phyloP scores from a whole-genome alignment of 2,329 filamentous ascomycete genomes.

The Blastomyces silverae region DNA sequence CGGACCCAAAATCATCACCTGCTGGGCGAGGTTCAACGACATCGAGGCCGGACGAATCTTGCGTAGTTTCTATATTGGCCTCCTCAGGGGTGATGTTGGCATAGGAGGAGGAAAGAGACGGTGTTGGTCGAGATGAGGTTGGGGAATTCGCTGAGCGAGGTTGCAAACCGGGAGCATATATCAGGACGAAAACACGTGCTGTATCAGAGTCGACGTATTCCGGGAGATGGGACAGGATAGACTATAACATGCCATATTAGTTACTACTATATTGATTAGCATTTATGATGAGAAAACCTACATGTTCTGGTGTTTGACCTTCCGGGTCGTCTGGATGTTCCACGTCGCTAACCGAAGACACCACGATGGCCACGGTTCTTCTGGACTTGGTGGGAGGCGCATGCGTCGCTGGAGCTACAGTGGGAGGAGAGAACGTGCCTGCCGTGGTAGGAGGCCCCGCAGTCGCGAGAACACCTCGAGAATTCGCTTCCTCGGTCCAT shows the following conservation, averaged over 20 bases:
- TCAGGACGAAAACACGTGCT: constrained; percentile 76
- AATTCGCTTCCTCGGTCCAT: constrained; percentile 84
- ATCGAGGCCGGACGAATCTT: constrained; percentile 53
- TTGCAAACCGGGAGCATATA: constrained; percentile 77
- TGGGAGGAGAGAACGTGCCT: constrained; percentile 25
- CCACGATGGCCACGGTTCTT: constrained; percentile 79
- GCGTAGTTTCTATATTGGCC: constrained; percentile 38
- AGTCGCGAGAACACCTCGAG: constrained; percentile 44
- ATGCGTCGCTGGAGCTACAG: constrained; percentile 31
- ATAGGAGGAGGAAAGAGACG: constrained; percentile 72
- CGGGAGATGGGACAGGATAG: constrained; percentile 82
- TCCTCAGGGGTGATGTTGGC: constrained; percentile 75
- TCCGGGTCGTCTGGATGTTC: constrained; percentile 43
- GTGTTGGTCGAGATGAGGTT: constrained; percentile 48
- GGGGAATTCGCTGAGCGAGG: constrained; percentile 42
- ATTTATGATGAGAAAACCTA: constrained; percentile 45
- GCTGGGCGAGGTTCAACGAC: constrained; percentile 42
- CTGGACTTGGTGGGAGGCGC: constrained; percentile 43
- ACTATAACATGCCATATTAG: constrained; percentile 45
- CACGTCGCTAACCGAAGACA: constrained; percentile 62
- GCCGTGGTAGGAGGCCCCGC: constrained; percentile 26
- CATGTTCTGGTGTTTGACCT: constrained; percentile 58
- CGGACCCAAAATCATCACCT: constrained; percentile 39
- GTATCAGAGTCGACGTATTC: constrained; percentile 64
- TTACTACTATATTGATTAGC: not conserved